A percentile compares a stretch with the other conserved stretches of the same genome.
These are phyloP conservation scores for Alectoria sarmentosa DNA, from an alignment of 495 filamentous ascomycete species.

Conservation along the genomic window DNA sequence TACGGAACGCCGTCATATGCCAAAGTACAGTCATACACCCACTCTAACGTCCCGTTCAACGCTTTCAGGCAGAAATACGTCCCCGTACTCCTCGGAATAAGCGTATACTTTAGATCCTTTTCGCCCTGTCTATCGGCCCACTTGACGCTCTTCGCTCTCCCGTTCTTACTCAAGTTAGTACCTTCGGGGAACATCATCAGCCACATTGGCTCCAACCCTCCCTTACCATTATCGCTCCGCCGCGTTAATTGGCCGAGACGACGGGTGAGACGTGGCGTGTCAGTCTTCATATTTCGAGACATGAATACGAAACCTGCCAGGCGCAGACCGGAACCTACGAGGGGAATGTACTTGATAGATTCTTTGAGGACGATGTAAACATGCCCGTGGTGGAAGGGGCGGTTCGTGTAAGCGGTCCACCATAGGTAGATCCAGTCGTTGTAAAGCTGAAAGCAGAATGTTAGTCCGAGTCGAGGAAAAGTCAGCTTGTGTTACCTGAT, in stretches of 20 bases:
- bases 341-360: slow-evolving; percentile 63
- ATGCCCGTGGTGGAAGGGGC: slow-evolving; percentile 56
- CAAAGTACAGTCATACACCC: slow-evolving; percentile 65
- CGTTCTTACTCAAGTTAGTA: slow-evolving; percentile 63
- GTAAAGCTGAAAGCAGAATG: slow-evolving; percentile 46
- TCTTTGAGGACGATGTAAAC: slow-evolving; percentile 79
- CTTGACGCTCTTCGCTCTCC: slow-evolving; percentile 49
- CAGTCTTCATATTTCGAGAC: slow-evolving; percentile 67
- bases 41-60: slow-evolving; percentile 60
- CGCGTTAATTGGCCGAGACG: slow-evolving; percentile 51
- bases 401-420: slow-evolving; percentile 71
- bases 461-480: slow-evolving; percentile 11
- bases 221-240: slow-evolving; percentile 27
- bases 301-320: slow-evolving; percentile 78
- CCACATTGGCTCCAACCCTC: slow-evolving; percentile 57
- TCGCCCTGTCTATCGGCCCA: slow-evolving; percentile 63
- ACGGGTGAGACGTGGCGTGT: slow-evolving; percentile 56
- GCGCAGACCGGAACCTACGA: slow-evolving; percentile 68
- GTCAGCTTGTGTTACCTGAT: slow-evolving; percentile 47
- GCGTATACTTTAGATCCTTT: slow-evolving; percentile 53
- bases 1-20: slow-evolving; percentile 61
- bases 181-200: slow-evolving; percentile 75
- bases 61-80: slow-evolving; percentile 66
- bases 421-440: slow-evolving; percentile 82
- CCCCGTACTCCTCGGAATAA: slow-evolving; percentile 69